A percentile compares a stretch with the other conserved stretches of the same genome.
Conservation (phyloP, 768 basidiomycete species). For the Mycena maculata region DNA sequence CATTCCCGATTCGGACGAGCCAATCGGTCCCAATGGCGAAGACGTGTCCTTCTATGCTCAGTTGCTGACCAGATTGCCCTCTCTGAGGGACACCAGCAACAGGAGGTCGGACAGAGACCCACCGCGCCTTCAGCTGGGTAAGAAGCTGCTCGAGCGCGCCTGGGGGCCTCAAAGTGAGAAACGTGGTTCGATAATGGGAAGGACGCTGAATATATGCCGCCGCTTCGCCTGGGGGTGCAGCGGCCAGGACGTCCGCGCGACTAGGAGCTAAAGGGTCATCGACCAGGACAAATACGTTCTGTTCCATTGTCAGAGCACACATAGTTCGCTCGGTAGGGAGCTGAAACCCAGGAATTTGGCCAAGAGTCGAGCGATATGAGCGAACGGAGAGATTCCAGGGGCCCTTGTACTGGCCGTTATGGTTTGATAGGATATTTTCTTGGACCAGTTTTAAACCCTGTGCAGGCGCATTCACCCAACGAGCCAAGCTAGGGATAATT, state of each 20-base stretch:
- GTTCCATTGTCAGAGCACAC: constrained; percentile 82
- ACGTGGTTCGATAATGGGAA: constrained; percentile 81
- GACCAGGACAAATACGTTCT: constrained; percentile 82
- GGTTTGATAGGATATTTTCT: constrained; percentile 77
- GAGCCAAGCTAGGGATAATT: constrained; percentile 65
- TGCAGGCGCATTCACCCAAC: constrained; percentile 87
- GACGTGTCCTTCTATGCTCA: constrained; percentile 76
- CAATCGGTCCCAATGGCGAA: constrained; percentile 85
- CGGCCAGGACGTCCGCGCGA: constrained; percentile 67
- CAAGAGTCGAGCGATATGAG: constrained; percentile 80
- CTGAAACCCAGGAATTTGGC: constrained; percentile 63
- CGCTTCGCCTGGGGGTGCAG: constrained; percentile 57
- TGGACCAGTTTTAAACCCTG: constrained; percentile 74
- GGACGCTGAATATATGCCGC: constrained; percentile 57
- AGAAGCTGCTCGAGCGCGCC: constrained; percentile 81
- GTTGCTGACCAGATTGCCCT: constrained; percentile 68
- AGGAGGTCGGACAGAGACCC: constrained; percentile 75
- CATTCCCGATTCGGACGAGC: constrained; percentile 84
- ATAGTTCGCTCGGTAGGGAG: constrained; percentile 73
- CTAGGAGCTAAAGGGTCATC: constrained; percentile 82
- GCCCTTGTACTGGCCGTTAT: constrained; percentile 71
- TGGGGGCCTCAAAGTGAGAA: constrained; percentile 79
- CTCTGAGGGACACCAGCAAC: constrained; percentile 52
- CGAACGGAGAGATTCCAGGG: constrained; percentile 78
- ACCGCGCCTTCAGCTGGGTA: constrained; percentile 78